Base-by-base conservation (phyloP, 306 rosid species). In the Mimosa pudica region DNA sequence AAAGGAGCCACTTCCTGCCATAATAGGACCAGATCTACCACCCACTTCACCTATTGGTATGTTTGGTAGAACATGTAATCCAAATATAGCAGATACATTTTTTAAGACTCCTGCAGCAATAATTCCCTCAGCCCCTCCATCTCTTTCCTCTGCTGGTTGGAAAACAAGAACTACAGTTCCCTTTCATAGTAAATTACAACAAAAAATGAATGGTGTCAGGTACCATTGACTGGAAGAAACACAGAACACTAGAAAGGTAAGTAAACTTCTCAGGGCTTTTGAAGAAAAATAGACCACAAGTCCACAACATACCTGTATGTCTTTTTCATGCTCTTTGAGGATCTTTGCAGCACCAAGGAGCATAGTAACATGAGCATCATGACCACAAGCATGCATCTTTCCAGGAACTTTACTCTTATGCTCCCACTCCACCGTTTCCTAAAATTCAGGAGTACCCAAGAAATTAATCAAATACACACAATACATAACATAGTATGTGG, bases 391-490 rank as follows among this genome's bases (percentile, higher is more conserved):
- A 24, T 94, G 98, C 98, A 92, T 92, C 79, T 92, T 89, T 80
- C 97, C 98, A 6, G 86, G 82, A 70, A 81, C 73, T 82, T 86
- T 92, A 88, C 98, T 94, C 92, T 92, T 91, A 79, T 89, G 92
- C 82, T 89, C 91, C 97, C 97, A 94, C 88, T 91, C 98, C 87
- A 92, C 88, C 98, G 90, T 47, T 92, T 95, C 98, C 98, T 91
- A 72, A 73, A 73, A 46, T 11, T 68, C 5, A 67, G 6, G 32
- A 5, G 54, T 9, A 81, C 35, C 5, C 18, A 44, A 2, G 4
- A 57, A 57, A 57, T 0, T 7, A 57, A 54, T 78, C 75, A 80
- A 80, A 79, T 57, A 0, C 71, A 35, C 17, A 14, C 38, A 64
- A 2, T 33, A n/a, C 38, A 62, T 24, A 24, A 24, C 8, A 63